Base-by-base conservation (phyloP, 116 monocot genomes). In the Posidonia oceanica region DNA sequence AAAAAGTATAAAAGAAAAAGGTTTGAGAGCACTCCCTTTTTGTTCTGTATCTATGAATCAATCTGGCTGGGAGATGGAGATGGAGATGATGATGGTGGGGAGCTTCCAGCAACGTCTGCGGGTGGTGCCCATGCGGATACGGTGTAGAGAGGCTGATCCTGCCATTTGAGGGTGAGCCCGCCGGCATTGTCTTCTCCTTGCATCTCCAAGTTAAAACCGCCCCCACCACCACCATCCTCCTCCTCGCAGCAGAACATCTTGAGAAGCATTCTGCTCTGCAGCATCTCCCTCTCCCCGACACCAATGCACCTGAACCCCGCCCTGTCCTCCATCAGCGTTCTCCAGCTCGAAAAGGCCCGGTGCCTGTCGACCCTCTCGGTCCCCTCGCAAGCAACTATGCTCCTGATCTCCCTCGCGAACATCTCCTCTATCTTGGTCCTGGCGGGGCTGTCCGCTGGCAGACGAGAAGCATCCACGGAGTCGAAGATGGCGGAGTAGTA, bases 401-500 rank as follows among this genome's bases (percentile, higher is more conserved):
- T 85, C 54, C 89, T 80, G 68, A 91, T 83, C 81, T 81, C 87
- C 71, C 87, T 72, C 11, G 77, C 91, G 63, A 87, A 89, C 92
- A 87, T 87, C 77, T 85, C 83, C 64, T 97, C 97, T 0, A 91
- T 69, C 79, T 83, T 86, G 53, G 54, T 52, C 75, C 97, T 85
- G 0, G 82, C 83, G 0, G 48, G 39, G 71, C 89, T 91, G 16
- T 71, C 73, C 36, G 21, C 36, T 10, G 66, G 68, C 11, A 69
- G 73, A 12, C 89, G 62, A 52, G 79, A 75, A 2, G 40, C 36
- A 11, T 84, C 81, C 52, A 97, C 6, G 16, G 84, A 71, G 69
- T 89, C 92, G 39, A 97, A 97, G 17, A 89, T 29, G 12, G 89
- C 87, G 3, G 89, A 57, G 70, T 97, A 92, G 67, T 86, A 83